Evolutionary conservation across 139 green algal genomes (phyloP).

Genomic region (Pseudopediastrum boryanum): DNA sequence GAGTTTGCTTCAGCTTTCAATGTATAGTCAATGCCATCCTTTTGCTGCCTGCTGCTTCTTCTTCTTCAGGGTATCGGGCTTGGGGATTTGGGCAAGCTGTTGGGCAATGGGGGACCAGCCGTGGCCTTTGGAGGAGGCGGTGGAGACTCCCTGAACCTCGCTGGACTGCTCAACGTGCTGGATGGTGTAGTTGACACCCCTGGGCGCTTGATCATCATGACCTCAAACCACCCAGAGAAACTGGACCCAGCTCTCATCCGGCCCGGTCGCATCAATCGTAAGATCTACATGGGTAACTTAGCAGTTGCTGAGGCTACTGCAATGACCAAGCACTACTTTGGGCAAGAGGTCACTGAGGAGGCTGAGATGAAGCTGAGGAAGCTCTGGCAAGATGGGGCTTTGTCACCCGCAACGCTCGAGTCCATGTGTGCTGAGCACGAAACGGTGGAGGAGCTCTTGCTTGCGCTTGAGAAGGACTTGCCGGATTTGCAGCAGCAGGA

Average conservation of each 20-base stretch:
- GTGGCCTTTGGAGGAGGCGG: not conserved
- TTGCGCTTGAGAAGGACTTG: conserved; percentile 31
- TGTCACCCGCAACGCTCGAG: conserved; percentile 63
- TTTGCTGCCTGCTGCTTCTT: too few relatives aligned
- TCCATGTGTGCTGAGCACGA: conserved; percentile 61
- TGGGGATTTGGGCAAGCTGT: too few relatives aligned
- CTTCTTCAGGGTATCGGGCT: too few relatives aligned
- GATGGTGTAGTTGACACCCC: conserved; percentile 69
- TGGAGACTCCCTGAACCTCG: conserved; percentile 57
- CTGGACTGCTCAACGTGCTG: conserved; percentile 51
- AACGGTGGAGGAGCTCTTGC: conserved; percentile 34
- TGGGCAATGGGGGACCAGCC: too few relatives aligned
- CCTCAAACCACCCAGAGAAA: conserved; percentile 66
- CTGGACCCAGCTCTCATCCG: conserved; percentile 67
- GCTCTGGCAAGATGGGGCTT: conserved; percentile 34
- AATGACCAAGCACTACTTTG: conserved; percentile 63
- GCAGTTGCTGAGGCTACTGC: conserved; percentile 38
- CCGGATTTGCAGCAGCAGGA: too few relatives aligned
- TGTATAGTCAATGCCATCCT: too few relatives aligned
- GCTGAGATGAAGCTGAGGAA: conserved; percentile 14
- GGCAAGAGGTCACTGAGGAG: not conserved
- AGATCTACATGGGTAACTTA: conserved; percentile 61
- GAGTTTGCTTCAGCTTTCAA: too few relatives aligned
- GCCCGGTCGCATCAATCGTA: conserved; percentile 55
- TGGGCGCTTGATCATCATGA: conserved; percentile 64